These are phyloP conservation scores for Camelina neglecta DNA, from an alignment of 345 rosid species.

Conservation along the genomic window DNA sequence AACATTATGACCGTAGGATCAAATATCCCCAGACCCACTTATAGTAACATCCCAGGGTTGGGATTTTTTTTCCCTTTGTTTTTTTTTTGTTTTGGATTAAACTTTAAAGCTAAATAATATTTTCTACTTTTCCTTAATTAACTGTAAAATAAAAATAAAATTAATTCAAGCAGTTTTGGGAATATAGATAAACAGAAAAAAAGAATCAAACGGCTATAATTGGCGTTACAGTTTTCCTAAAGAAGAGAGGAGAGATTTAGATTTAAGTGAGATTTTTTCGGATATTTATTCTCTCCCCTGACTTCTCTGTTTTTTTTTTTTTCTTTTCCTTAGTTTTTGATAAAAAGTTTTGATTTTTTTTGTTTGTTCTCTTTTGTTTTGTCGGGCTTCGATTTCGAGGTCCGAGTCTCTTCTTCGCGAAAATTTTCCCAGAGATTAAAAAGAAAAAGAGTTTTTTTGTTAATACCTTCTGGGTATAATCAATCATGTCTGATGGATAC, in stretches of 20 bases:
- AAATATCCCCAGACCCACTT: background rate
- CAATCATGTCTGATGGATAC: constrained; percentile 75
- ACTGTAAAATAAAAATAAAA: background rate
- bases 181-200: constrained; percentile 22
- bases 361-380: background rate
- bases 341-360: background rate
- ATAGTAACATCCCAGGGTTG: constrained; percentile 19
- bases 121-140: background rate
- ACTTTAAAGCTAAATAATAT: constrained; percentile 1
- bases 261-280: constrained; percentile 25
- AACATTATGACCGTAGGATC: constrained; percentile 31
- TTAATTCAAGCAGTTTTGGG: constrained; percentile 29
- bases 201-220: constrained; percentile 67
- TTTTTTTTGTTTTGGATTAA: background rate
- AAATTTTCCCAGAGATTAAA: background rate
- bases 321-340: background rate
- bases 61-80: background rate
- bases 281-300: constrained; percentile 16
- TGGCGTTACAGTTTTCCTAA: constrained; percentile 47
- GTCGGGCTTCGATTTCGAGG: constrained; percentile 29
- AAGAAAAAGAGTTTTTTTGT: background rate
- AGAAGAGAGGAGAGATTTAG: constrained; percentile 24
- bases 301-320: constrained; percentile 26
- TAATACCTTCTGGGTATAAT: constrained; percentile 21
- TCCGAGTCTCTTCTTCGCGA: background rate